Percentiles rank a stretch among this genome's conserved stretches.
Evolutionary conservation across 2,329 filamentous ascomycete species (phyloP).

Genomic region (Botrytis squamosa): DNA sequence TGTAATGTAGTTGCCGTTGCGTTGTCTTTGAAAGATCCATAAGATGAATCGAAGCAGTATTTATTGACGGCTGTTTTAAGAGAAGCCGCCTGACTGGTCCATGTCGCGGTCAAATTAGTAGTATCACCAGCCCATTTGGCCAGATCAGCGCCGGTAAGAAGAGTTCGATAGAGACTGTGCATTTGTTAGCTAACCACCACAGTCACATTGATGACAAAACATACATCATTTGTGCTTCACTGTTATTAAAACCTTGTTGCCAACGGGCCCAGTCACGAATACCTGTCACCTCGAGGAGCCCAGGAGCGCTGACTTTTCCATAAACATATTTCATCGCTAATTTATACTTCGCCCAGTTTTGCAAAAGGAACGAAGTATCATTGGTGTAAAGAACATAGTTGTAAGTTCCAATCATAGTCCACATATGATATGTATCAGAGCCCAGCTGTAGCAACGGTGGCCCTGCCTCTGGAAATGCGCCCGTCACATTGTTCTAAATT

Average conservation of each 20-base stretch:
- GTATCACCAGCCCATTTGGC: conserved; percentile 43
- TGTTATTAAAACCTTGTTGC: conserved; percentile 34
- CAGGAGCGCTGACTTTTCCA: conserved; percentile 43
- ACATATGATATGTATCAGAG: conserved; percentile 57
- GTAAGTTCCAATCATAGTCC: conserved; percentile 57
- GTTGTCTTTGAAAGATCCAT: conserved; percentile 35
- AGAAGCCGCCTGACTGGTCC: conserved; percentile 24
- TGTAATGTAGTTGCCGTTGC: conserved; percentile 54
- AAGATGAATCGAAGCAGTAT: conserved; percentile 28
- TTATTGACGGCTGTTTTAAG: conserved; percentile 31
- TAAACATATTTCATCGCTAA: conserved; percentile 48
- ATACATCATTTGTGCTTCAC: conserved; percentile 36
- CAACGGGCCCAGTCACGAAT: conserved; percentile 35
- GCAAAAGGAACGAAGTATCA: conserved; percentile 48
- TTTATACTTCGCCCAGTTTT: conserved; percentile 51
- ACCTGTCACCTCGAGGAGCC: conserved; percentile 34
- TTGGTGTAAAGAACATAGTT: conserved; percentile 58
- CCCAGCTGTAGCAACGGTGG: conserved; percentile 32
- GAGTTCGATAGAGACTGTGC: conserved; percentile 44
- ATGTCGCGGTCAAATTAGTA: conserved; percentile 26
- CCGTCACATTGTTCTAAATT: conserved; percentile 27
- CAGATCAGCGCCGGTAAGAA: conserved; percentile 48
- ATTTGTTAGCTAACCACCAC: conserved; percentile 1
- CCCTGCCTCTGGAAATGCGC: conserved; percentile 34
- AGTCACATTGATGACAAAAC: not conserved